Evolutionary conservation across 208 protist species (phyloP).

Genomic region (Angomonas deanei): DNA sequence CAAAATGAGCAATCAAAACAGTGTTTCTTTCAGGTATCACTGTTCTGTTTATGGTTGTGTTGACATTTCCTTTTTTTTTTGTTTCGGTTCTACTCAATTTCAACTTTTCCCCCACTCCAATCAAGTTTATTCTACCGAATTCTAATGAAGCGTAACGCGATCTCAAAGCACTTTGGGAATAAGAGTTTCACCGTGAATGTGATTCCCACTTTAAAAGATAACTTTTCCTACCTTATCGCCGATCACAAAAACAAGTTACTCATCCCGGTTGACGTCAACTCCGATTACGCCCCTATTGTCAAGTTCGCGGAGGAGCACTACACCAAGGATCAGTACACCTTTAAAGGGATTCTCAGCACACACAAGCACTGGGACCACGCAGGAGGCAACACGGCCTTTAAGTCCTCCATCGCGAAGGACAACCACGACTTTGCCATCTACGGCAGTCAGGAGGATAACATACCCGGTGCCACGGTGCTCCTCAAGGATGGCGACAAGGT

Average conservation of each 20-base stretch:
- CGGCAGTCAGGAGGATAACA: constrained; percentile 67
- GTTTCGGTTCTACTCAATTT: too few relatives aligned
- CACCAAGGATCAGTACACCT: not conserved
- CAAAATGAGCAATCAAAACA: too few relatives aligned
- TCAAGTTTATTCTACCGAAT: too few relatives aligned
- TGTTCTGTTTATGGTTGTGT: too few relatives aligned
- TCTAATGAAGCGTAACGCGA: constrained; percentile 26
- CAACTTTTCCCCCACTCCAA: too few relatives aligned
- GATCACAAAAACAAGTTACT: constrained; percentile 52
- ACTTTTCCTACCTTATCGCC: constrained; percentile 89
- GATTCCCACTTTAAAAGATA: constrained; percentile 84
- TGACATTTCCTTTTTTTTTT: too few relatives aligned
- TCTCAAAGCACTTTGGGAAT: constrained; percentile 48
- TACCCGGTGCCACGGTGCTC: constrained; percentile 56
- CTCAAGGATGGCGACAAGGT: constrained; percentile 62
- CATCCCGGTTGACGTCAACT: constrained; percentile 85
- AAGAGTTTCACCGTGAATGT: constrained; percentile 74
- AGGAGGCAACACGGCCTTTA: constrained; percentile 78
- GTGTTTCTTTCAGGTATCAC: too few relatives aligned
- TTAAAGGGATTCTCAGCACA: constrained; percentile 81
- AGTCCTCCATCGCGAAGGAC: constrained; percentile 14
- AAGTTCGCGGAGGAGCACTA: constrained; percentile 29
- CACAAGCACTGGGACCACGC: constrained; percentile 94
- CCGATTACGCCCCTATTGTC: constrained; percentile 60
- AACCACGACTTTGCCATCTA: constrained; percentile 23